Evolutionary conservation across 352 stramenopile genomes (phyloP).

Genomic region (Pythium aquatile): DNA sequence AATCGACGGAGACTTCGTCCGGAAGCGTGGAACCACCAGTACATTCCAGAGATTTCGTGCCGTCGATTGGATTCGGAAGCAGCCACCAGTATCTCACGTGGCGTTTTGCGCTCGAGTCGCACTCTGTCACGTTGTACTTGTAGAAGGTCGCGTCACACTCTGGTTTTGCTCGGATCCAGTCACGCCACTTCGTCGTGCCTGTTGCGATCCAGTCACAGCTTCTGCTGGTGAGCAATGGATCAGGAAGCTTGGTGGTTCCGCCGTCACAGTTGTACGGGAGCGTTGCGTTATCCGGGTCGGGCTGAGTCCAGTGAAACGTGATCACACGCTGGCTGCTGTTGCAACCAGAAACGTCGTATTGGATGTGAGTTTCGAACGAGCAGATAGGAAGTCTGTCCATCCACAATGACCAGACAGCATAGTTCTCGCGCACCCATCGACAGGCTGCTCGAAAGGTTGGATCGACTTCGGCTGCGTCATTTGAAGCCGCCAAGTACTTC

Average conservation of each 20-base stretch:
- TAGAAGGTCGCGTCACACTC: slow-evolving; percentile 42
- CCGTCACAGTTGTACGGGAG: slow-evolving; percentile 26
- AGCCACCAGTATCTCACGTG: slow-evolving; percentile 43
- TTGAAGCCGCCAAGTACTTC: slow-evolving; percentile 6
- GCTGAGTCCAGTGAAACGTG: slow-evolving; percentile 3
- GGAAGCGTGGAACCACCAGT: slow-evolving; percentile 29
- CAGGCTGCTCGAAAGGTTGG: slow-evolving; percentile 1
- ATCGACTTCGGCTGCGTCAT: slow-evolving; percentile 3
- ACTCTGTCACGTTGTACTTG: slow-evolving; percentile 38
- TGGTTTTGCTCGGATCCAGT: slow-evolving; percentile 34
- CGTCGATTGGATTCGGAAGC: slow-evolving; percentile 24
- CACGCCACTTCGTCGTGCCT: slow-evolving; percentile 18
- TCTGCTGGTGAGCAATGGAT: slow-evolving; percentile 20
- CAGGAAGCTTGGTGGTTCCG: slow-evolving; percentile 14
- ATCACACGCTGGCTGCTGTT: slow-evolving; percentile 1
- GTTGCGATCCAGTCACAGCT: slow-evolving; percentile 37
- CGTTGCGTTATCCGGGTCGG: slow-evolving; percentile 20
- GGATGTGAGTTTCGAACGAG: slow-evolving; percentile 4
- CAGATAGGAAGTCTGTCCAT: slow-evolving; percentile 20
- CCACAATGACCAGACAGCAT: slow-evolving; percentile 20
- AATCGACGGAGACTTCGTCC: slow-evolving; percentile 18
- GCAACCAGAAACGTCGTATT: neutral
- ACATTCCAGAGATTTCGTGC: slow-evolving; percentile 34
- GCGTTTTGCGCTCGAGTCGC: slow-evolving; percentile 29
- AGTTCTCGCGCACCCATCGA: slow-evolving; percentile 15